These are phyloP conservation scores for Cystofilobasidium capitatum DNA, from an alignment of 768 basidiomycete genomes.

Conservation along the genomic window DNA sequence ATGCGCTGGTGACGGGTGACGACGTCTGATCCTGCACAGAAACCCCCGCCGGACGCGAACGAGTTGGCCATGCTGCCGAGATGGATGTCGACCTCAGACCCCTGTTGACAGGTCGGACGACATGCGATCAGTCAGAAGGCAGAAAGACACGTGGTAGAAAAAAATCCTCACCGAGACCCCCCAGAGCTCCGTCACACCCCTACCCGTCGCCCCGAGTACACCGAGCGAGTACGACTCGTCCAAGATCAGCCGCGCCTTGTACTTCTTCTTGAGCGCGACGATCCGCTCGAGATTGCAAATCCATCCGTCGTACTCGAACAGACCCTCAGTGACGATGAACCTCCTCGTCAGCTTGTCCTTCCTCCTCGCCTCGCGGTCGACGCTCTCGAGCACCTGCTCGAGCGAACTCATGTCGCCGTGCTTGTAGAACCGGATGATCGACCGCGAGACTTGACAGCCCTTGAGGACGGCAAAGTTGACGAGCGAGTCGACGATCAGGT, in stretches of 20 bases:
- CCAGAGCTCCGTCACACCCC: slow-evolving; percentile 88
- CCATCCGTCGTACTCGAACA: slow-evolving; percentile 87
- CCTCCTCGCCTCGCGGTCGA: slow-evolving; percentile 83
- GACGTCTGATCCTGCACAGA: slow-evolving; percentile 77
- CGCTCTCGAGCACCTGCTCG: slow-evolving; percentile 70
- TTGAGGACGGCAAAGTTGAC: slow-evolving; percentile 93
- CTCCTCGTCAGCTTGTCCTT: slow-evolving; percentile 72
- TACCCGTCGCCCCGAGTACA: slow-evolving; percentile 80
- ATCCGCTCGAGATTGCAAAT: slow-evolving; percentile 87
- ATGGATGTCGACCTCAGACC: slow-evolving; percentile 83
- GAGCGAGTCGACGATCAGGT: slow-evolving; percentile 94
- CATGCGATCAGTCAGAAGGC: too few species aligned
- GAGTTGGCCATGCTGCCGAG: slow-evolving; percentile 79
- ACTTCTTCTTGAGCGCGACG: slow-evolving; percentile 86
- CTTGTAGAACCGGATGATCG: slow-evolving; percentile 87
- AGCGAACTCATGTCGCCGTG: slow-evolving; percentile 61
- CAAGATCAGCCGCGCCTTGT: slow-evolving; percentile 88
- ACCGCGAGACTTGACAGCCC: slow-evolving; percentile 88
- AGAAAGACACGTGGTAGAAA: neutral
- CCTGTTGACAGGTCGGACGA: slow-evolving; percentile 47
- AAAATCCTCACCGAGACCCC: slow-evolving; percentile 65
- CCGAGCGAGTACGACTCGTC: slow-evolving; percentile 94
- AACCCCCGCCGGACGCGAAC: slow-evolving; percentile 76
- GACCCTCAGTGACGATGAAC: slow-evolving; percentile 94
- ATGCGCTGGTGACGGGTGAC: slow-evolving; percentile 93